Conservation (phyloP, 441 rosid genomes). For the Viola pubescens region DNA sequence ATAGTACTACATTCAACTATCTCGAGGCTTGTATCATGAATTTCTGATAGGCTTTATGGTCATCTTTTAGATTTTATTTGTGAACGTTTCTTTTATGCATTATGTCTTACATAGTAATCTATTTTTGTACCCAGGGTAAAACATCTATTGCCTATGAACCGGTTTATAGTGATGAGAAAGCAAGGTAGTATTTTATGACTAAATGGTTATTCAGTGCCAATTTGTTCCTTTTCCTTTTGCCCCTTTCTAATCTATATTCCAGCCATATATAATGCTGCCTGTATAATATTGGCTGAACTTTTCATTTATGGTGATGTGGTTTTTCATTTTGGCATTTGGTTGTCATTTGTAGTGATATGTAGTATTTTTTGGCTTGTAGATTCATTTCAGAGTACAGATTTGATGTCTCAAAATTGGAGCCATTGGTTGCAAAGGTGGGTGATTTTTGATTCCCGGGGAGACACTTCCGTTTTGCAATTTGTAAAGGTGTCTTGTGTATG, state of each 20-base stretch:
- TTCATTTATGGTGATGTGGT: no score
- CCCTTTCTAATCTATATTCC: no score
- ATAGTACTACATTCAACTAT: constrained; percentile 76
- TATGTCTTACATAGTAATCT: background rate
- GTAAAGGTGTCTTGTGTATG: no score
- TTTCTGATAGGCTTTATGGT: background rate
- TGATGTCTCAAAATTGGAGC: constrained; percentile 85
- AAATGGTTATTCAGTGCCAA: background rate
- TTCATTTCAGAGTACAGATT: constrained; percentile 76
- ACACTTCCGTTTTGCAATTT: background rate
- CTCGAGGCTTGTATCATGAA: constrained; percentile 49
- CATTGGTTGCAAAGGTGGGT: constrained; percentile 91
- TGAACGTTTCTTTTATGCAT: no score
- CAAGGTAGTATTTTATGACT: constrained; percentile 44
- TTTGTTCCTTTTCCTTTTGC: no score
- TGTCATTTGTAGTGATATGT: constrained; percentile 11
- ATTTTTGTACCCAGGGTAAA: constrained; percentile 52
- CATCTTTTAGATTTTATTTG: no score
- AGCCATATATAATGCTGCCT: no score
- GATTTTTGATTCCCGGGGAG: background rate
- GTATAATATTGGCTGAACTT: no score
- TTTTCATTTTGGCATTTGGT: background rate
- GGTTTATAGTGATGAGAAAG: constrained; percentile 80
- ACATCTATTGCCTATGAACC: constrained; percentile 76
- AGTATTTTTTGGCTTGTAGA: constrained; percentile 30